These are phyloP conservation scores for Rhynchospora pubera DNA, from an alignment of 176 grass and related monocot species.

Conservation along the genomic window DNA sequence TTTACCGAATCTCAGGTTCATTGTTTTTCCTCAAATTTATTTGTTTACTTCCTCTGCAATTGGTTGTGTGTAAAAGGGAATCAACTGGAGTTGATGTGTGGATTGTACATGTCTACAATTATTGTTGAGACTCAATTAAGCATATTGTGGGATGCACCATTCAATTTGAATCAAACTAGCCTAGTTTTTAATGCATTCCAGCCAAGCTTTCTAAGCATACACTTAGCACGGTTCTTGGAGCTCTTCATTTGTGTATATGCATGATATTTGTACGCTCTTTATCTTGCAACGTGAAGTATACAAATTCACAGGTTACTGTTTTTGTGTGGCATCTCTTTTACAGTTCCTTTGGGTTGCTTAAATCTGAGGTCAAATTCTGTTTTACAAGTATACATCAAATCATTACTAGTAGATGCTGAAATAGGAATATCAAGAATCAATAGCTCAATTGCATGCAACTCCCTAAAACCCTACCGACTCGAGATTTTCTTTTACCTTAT, in stretches of 20 bases:
- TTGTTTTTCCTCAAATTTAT: background rate
- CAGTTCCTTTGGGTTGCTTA: background rate
- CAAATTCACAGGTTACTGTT: background rate
- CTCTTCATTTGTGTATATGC: background rate
- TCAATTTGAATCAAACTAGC: background rate
- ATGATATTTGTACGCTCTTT: background rate
- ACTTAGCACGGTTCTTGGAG: background rate
- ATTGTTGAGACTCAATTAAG: background rate
- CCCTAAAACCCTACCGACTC: background rate
- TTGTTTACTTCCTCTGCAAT: background rate
- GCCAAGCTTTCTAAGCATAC: background rate
- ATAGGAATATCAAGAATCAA: background rate
- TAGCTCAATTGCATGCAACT: background rate
- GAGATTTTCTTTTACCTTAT: background rate
- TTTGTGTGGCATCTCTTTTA: background rate
- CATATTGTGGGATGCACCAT: background rate
- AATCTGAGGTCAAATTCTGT: background rate
- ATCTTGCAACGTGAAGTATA: background rate
- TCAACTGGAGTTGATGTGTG: background rate
- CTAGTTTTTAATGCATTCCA: background rate
- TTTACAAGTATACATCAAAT: background rate
- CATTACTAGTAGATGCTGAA: background rate
- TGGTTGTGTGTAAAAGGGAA: background rate
- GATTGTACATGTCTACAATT: background rate
- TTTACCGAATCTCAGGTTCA: constrained; percentile 82